Percentiles rank a stretch among this genome's conserved stretches.
Evolutionary conservation across 352 stramenopile genomes (phyloP).

Genomic region (Globisporangium viniferum): DNA sequence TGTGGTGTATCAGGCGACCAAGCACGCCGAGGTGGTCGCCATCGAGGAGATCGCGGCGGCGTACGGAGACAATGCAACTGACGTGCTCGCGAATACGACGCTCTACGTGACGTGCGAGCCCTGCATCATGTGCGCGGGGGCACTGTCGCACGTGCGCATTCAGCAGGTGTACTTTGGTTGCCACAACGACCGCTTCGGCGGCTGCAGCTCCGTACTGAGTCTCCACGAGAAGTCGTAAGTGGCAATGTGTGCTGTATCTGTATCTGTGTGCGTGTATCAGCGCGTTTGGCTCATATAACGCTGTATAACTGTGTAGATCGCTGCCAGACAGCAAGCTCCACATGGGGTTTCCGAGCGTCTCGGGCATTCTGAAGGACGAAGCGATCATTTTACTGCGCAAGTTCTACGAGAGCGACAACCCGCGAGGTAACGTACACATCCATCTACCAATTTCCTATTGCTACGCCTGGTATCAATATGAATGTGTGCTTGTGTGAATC

Average conservation of each 20-base stretch:
- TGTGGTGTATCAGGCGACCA: slow-evolving; percentile 54
- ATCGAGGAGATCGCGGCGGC: slow-evolving; percentile 74
- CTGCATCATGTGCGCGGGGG: slow-evolving; percentile 93
- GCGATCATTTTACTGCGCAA: slow-evolving; percentile 79
- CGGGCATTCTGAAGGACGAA: slow-evolving; percentile 82
- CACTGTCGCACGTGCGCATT: slow-evolving; percentile 79
- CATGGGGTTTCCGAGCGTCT: slow-evolving; percentile 54
- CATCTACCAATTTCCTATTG: background rate
- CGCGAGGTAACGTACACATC: slow-evolving; percentile 43
- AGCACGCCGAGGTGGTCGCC: slow-evolving; percentile 90
- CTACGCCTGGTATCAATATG: background rate
- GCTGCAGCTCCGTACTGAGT: slow-evolving; percentile 87
- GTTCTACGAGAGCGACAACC: slow-evolving; percentile 91
- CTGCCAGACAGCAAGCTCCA: slow-evolving; percentile 47
- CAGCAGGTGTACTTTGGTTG: slow-evolving; percentile 86
- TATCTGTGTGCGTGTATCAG: too few relatives aligned
- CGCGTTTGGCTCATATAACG: too few relatives aligned
- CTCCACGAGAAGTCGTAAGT: slow-evolving; percentile 65
- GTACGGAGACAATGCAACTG: slow-evolving; percentile 34
- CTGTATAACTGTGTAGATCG: slow-evolving; percentile 9
- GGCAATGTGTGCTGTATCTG: too few relatives aligned
- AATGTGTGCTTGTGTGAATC: background rate
- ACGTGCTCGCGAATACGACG: slow-evolving; percentile 54
- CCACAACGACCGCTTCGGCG: slow-evolving; percentile 92
- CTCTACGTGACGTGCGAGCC: slow-evolving; percentile 92